Percentiles rank a stretch among this genome's conserved stretches.
These are phyloP conservation scores for Tylopilus subfusipes DNA, from an alignment of 768 basidiomycete species.

Conservation along the genomic window DNA sequence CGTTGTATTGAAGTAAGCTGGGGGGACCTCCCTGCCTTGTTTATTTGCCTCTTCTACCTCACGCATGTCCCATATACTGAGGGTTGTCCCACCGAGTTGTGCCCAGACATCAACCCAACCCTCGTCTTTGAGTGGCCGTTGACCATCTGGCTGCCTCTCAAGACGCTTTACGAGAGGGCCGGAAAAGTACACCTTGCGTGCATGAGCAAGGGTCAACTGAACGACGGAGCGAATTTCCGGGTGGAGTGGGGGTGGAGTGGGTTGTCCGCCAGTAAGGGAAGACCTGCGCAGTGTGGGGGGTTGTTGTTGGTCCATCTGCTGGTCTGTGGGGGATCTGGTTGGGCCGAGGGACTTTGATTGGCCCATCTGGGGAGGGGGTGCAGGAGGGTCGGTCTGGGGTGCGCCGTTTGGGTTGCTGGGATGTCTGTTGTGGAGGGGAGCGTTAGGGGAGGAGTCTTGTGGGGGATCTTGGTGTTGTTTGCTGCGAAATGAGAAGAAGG, in stretches of 20 bases:
- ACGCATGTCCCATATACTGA: conserved; percentile 91
- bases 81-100: conserved; percentile 82
- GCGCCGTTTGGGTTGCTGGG: conserved; percentile 13
- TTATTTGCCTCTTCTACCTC: conserved; percentile 81
- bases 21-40: conserved; percentile 78
- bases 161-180: conserved; percentile 75
- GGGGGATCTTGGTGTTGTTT: conserved; percentile 29
- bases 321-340: conserved; percentile 17
- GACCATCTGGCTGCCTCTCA: conserved; percentile 76
- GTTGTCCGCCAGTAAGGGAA: conserved; percentile 15
- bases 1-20: conserved; percentile 81
- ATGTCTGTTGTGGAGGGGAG: conserved; percentile 12
- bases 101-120: conserved; percentile 87
- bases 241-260: conserved; percentile 51
- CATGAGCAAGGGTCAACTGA: conserved; percentile 67
- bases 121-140: conserved; percentile 65
- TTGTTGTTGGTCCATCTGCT: conserved; percentile 25
- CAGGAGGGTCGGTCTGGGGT: conserved; percentile 19
- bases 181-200: conserved; percentile 84
- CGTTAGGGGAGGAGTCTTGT: conserved; percentile 18
- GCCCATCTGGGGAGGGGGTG: conserved; percentile 30
- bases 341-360: conserved; percentile 34
- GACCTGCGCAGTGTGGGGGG: conserved; percentile 14
- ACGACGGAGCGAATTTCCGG: conserved; percentile 82
- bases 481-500: conserved; percentile 61